Evolutionary conservation across 306 rosid species (phyloP), one percentile per base, ranked within the genome.

Genomic region (Dicorynia guianensis): DNA sequence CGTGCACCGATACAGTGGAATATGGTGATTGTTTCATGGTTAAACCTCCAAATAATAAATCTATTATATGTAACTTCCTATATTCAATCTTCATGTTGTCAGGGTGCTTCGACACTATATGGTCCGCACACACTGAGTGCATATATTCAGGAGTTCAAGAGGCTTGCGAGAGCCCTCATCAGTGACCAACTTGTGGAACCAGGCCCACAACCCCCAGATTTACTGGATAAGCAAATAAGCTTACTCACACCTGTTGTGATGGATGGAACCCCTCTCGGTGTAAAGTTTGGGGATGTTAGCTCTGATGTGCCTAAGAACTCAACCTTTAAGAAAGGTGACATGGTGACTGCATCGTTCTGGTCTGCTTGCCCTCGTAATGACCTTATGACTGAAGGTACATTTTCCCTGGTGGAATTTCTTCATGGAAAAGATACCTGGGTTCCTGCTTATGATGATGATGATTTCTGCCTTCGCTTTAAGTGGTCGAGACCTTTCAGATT

Each of bases 301-400:
- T 74, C 85, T 1, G 96, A 94, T 49, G 82, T 94, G 56, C 93
- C 88, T 12, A 54, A 76, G 58, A 91, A 94, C 72, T 81, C 96
- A 34, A 87, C 93, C 66, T 94, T 89, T 66, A 87, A 81, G 70
- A 83, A 76, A 69, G 96, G 93, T 19, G 87, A 88, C 44, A 72
- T 48, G 82, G 97, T 85, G 66, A 64, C 86, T 0, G 96, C 75
- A 40, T 71, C 84, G 40, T 94, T 94, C 86, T 91, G 96, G 97
- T 81, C 98, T 0, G 97, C 94, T 12, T 94, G 98, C 69, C 98
- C 97, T 63, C 89, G 98, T 0, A 94, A 94, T 17, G 96, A 91
- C 81, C 96, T 88, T 36, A 81, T 91, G 98, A 94, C 95, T 14
- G 98, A 94, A 81, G 96, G 97, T 38, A 94, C 98, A 68, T 94